These are phyloP conservation scores for Panicum virgatum DNA, from an alignment of 202 grass and related monocot genomes.

Conservation along the genomic window DNA sequence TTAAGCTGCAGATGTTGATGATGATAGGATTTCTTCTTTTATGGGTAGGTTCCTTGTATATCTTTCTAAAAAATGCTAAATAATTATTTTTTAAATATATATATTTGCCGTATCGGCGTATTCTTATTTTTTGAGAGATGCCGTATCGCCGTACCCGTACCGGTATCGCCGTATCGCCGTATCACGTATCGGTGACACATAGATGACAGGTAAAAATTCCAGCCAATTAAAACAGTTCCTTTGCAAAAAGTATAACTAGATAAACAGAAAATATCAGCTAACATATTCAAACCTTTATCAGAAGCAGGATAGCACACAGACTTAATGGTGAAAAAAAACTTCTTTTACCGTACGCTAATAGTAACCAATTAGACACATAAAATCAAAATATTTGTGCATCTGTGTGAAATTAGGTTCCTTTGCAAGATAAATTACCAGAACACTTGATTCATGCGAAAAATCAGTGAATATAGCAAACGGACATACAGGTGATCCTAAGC, in stretches of 20 bases:
- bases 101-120: no score
- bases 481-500: neutral
- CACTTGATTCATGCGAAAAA: neutral
- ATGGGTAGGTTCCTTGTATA: no score
- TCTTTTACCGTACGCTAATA: neutral
- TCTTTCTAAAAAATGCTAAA: no score
- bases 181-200: no score
- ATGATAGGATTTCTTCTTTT: no score
- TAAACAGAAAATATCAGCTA: neutral
- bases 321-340: neutral
- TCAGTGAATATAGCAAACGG: neutral
- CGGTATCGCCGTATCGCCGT: no score
- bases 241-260: neutral
- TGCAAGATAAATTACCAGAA: neutral
- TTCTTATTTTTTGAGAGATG: no score
- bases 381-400: neutral
- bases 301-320: conserved; percentile 8
- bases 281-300: conserved; percentile 13
- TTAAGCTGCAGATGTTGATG: no score
- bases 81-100: no score
- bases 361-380: neutral
- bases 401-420: neutral
- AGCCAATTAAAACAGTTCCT: neutral
- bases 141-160: no score
- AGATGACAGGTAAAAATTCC: neutral